Base-by-base conservation (phyloP, 2,329 filamentous ascomycete species). In the Thielaviopsis punctulata region DNA sequence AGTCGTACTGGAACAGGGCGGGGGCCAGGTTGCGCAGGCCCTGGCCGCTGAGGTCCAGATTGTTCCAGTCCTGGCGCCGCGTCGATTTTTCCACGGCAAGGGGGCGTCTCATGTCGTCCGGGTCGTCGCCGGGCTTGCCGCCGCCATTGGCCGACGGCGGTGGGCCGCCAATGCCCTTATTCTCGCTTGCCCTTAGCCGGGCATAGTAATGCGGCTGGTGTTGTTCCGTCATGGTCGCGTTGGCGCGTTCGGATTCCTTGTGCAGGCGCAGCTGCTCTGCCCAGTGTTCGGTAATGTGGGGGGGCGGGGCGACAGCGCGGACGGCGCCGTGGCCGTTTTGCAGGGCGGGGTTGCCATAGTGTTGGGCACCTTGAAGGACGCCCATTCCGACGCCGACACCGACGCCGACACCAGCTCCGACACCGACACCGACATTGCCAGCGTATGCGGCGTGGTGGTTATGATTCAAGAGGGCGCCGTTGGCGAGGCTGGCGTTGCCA, bases 11-110 rank as follows among this genome's bases (percentile, higher is more conserved):
- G 69, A 96, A 96, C 27, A 98, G 72, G 45, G 84, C 78, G 8
- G 77, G 70, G 1, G 88, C 81, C 27, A 98, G 73, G 55, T 87
- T 85, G 59, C 88, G 83, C 48, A 98, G 72, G 19, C 90, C 90
- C 69, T 96, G 92, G n/a, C 92, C 92, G 60, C 89, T 92, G 64
- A 96, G 82, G 66, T 98, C 92, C 60, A 98, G 73, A 58, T 89
- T 88, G 64, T 86, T 79, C 92, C 92, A 96, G 61, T 89, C 84
- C 65, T 95, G 84, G 57, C 82, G 72, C 60, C 80, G 79, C 57
- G 76, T 73, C 55, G 76, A 72, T 61, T 77, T 76, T 55, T 84
- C 77, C 52, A 84, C 72, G 60, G 82, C 82, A 60, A 81, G 75
- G 27, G 78, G 78, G 53, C 77, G 67, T 60, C 77, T 72, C 59